Conservation (phyloP, 306 rosid genomes). For the Senna tora region DNA sequence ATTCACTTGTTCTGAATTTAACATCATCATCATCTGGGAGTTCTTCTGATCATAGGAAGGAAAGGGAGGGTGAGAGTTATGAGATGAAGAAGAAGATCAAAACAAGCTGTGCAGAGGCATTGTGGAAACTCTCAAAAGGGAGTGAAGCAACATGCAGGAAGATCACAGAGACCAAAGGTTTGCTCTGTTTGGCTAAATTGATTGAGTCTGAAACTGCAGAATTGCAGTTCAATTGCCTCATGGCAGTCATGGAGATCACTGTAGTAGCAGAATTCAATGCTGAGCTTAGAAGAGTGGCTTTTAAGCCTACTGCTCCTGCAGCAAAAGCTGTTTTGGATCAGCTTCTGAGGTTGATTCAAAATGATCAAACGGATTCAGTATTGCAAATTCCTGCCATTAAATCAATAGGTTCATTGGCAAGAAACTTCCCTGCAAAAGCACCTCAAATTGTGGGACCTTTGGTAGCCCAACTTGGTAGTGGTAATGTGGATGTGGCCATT, state of each 20-base stretch:
- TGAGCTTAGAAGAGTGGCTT: conserved; percentile 74
- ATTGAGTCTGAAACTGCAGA: conserved; percentile 64
- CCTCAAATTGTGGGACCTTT: conserved; percentile 71
- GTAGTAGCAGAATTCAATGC: conserved; percentile 65
- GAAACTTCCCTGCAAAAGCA: conserved; percentile 79
- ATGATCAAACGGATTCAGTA: conserved; percentile 38
- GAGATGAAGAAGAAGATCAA: conserved; percentile 62
- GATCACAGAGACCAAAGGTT: conserved; percentile 83
- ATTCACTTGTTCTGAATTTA: conserved; percentile 58
- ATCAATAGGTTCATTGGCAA: conserved; percentile 78
- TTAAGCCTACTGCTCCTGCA: conserved; percentile 67
- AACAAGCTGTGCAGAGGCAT: conserved; percentile 74
- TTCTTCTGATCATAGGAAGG: conserved; percentile 57
- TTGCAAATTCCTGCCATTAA: conserved; percentile 72
- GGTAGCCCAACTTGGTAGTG: conserved; percentile 64
- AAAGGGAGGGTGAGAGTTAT: conserved; percentile 59
- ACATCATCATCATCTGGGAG: conserved; percentile 35
- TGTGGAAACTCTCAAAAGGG: conserved; percentile 75
- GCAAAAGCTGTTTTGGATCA: conserved; percentile 82
- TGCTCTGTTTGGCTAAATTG: conserved; percentile 84
- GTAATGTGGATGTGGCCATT: conserved; percentile 59
- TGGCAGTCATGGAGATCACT: conserved; percentile 83
- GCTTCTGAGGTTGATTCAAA: conserved; percentile 65
- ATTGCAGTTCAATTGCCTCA: conserved; percentile 73
- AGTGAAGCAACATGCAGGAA: conserved; percentile 60